Evolutionary conservation across 1,139 yeast species (phyloP), one percentile per base, ranked within the genome.

Genomic region (Geotrichum candidum): DNA sequence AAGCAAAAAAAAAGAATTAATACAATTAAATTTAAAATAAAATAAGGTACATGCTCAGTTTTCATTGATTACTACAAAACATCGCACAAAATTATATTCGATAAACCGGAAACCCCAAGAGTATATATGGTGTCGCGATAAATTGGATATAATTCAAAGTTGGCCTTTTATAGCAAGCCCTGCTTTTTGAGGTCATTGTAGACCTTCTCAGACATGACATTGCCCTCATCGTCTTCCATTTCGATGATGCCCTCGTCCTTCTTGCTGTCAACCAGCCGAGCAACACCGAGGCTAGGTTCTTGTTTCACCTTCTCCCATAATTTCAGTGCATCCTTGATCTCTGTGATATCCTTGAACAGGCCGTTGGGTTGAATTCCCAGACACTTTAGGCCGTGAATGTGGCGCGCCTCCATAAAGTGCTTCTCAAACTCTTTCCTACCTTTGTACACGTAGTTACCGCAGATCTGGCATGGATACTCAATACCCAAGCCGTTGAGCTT

Each of bases 191-290:
- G 79, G 68, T 92, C 97, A 51, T 86, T 79, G 74, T 89, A 92
- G 55, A 90, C 94, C 68, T 84, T 83, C 67, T 85, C 87, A 45
- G 88, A 82, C 96, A 94, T 88, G 25, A 90, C 97, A 72, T 94
- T 92, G 9, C 98, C 99, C 41, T 90, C 91, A 1, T 84, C 87
- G 71, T 94, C 98, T 72, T 92, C 98, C 59, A 91, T 89, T 73
- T 92, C 96, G 7, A 87, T 81, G 0, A 85, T 84, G 65, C 82
- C 81, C 63, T 86, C 90, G n/a, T 41, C 48, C 25, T 72, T 71
- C 60, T 80, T 80, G 23, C 76, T 79, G 45, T 79, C 80, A 61
- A 74, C 74, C 1, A 69, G 66, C 58, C 81, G 72, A 27, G 73
- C 73, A n/a, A 41, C 5, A 41, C 48, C 48, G 1, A n/a, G 6